Evolutionary conservation across 1,284 basidiomycete species (phyloP).

Genomic region (Moesziomyces sp.): DNA sequence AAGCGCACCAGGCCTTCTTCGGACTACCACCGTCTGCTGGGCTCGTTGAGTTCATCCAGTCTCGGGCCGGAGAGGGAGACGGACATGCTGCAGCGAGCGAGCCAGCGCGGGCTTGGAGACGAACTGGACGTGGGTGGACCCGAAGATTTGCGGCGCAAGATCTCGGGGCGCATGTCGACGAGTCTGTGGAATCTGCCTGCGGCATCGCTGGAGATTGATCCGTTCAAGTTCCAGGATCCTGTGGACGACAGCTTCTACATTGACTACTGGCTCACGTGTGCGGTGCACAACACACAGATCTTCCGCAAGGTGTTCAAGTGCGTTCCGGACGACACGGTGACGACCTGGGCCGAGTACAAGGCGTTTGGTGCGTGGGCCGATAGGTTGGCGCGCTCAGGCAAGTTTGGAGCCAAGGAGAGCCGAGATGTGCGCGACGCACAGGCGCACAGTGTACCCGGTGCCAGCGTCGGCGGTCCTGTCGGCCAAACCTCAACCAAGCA

Average conservation of each 20-base stretch:
- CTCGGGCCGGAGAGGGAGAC: conserved; percentile 34
- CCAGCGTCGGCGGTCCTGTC: conserved; percentile 42
- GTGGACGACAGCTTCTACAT: conserved; percentile 58
- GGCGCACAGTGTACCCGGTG: conserved; percentile 43
- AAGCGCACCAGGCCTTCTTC: conserved; percentile 14
- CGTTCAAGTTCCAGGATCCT: conserved; percentile 55
- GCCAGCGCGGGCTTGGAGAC: conserved; percentile 16
- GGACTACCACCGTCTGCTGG: conserved; percentile 22
- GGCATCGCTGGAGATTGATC: conserved; percentile 45
- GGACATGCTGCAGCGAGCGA: conserved; percentile 28
- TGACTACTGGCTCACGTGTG: conserved; percentile 59
- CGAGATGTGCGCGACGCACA: conserved; percentile 29
- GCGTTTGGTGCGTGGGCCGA: conserved; percentile 54
- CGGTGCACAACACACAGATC: conserved; percentile 64
- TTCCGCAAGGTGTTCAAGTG: conserved; percentile 66
- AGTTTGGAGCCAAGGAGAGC: conserved; percentile 41
- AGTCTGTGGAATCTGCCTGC: conserved; percentile 50
- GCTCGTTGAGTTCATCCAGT: conserved; percentile 23
- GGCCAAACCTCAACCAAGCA: conserved; percentile 8
- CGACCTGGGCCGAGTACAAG: conserved; percentile 66
- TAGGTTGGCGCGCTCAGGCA: conserved; percentile 46
- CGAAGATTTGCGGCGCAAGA: conserved; percentile 35
- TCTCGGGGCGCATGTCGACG: conserved; percentile 46
- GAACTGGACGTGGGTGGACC: conserved; percentile 11
- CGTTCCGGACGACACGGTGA: conserved; percentile 65